Evolutionary conservation across 805 yeast genomes (phyloP).

Genomic region (Cephaloascus albidus): DNA sequence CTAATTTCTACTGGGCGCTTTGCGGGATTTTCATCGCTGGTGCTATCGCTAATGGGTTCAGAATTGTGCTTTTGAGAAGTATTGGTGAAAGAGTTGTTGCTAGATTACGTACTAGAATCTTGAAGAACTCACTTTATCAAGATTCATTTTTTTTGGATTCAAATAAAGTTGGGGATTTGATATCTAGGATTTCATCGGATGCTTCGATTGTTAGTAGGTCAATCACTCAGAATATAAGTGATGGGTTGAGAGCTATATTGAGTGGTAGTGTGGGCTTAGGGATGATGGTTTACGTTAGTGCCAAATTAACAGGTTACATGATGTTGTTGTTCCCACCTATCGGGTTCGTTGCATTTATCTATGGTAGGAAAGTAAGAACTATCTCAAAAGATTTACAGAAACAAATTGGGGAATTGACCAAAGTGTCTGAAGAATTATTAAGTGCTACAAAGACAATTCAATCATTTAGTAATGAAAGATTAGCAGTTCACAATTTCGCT

Average conservation of each 20-base stretch:
- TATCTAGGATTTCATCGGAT: constrained; percentile 81
- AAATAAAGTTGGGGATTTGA: constrained; percentile 85
- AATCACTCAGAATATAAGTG: constrained; percentile 81
- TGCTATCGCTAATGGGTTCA: constrained; percentile 69
- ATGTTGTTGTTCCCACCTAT: constrained; percentile 76
- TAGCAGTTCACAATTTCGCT: constrained; percentile 70
- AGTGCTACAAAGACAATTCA: constrained; percentile 83
- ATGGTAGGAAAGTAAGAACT: constrained; percentile 70
- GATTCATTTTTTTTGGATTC: constrained; percentile 86
- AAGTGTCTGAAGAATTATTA: constrained; percentile 86
- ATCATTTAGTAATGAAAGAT: constrained; percentile 76
- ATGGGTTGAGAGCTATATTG: constrained; percentile 79
- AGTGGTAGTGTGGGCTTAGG: constrained; percentile 81
- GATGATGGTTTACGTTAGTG: constrained; percentile 85
- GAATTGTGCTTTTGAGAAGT: constrained; percentile 64
- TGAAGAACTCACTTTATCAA: constrained; percentile 70
- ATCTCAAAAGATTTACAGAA: constrained; percentile 74
- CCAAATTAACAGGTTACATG: constrained; percentile 78
- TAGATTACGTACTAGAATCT: constrained; percentile 66
- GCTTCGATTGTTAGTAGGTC: constrained; percentile 82
- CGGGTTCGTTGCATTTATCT: constrained; percentile 67
- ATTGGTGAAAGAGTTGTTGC: constrained; percentile 88
- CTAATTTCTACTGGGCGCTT: constrained; percentile 56
- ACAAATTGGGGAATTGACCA: constrained; percentile 77
- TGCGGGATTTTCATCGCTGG: constrained; percentile 62